A percentile compares a stretch with the other conserved stretches of the same genome.
Conservation (phyloP, 805 yeast species). For the Saccharomycodes ludwigii region DNA sequence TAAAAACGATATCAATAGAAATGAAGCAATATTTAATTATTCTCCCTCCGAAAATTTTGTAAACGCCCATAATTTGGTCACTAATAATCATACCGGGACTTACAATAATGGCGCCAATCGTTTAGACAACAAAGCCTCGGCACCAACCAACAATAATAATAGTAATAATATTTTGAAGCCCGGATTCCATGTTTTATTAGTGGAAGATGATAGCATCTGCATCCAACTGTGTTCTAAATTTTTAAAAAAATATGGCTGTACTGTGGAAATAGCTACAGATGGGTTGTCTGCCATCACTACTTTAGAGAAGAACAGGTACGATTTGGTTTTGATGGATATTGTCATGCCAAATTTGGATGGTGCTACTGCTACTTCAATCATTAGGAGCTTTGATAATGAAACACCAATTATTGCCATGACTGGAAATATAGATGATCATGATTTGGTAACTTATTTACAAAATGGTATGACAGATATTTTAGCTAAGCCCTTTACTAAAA, state of each 20-base stretch:
- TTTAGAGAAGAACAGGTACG: constrained; percentile 59
- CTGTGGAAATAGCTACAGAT: constrained; percentile 85
- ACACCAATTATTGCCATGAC: constrained; percentile 95
- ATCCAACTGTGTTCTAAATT: constrained; percentile 76
- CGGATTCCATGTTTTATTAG: constrained; percentile 60
- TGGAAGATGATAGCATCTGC: constrained; percentile 74
- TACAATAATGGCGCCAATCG: constrained; percentile 5
- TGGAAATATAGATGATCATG: constrained; percentile 75
- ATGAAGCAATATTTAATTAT: too few relatives aligned
- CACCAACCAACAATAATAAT: constrained; percentile 5
- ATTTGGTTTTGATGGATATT: constrained; percentile 73
- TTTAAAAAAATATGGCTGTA: constrained; percentile 77
- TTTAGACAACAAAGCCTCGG: too few relatives aligned
- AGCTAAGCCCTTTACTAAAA: constrained; percentile 89
- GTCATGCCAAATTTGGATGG: constrained; percentile 86
- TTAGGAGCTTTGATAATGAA: constrained; percentile 67
- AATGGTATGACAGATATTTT: constrained; percentile 89
- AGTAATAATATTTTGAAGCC: constrained; percentile 15
- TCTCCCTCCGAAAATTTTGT: too few relatives aligned
- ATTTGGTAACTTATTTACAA: constrained; percentile 63
- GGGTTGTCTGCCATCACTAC: constrained; percentile 80
- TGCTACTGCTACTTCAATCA: constrained; percentile 81
- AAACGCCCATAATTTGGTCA: too few relatives aligned
- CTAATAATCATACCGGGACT: too few relatives aligned
- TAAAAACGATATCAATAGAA: too few relatives aligned